These are phyloP conservation scores for Rosa persica DNA, from an alignment of 306 rosid genomes.

Conservation along the genomic window DNA sequence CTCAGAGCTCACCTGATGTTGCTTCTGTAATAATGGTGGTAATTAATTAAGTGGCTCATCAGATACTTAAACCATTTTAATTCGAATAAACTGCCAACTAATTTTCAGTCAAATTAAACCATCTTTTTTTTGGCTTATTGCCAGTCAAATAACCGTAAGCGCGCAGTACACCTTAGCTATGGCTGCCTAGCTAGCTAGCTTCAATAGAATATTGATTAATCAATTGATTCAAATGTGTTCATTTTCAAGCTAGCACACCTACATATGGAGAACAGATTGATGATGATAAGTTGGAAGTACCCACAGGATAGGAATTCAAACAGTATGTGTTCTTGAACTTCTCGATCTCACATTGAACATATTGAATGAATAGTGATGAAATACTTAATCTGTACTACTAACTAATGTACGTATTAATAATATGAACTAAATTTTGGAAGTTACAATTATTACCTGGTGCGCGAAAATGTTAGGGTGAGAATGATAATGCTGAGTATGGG, in stretches of 20 bases:
- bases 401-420: neutral
- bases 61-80: neutral
- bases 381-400: neutral
- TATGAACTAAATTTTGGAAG: neutral
- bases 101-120: neutral
- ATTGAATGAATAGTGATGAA: neutral
- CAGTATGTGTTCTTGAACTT: neutral
- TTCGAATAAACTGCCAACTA: neutral
- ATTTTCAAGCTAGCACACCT: neutral
- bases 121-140: neutral
- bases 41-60: neutral
- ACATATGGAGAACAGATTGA: neutral
- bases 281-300: neutral
- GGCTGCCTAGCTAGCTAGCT: neutral
- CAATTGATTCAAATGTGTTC: neutral
- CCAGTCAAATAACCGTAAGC: neutral
- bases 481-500: neutral
- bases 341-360: neutral
- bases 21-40: slow-evolving; percentile 31
- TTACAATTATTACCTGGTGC: slow-evolving; percentile 15
- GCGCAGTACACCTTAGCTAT: neutral
- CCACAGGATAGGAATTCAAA: neutral
- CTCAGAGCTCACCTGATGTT: slow-evolving; percentile 55
- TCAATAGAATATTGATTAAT: neutral
- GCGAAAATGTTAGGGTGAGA: neutral